A percentile compares a stretch with the other conserved stretches of the same genome.
Evolutionary conservation across 2,329 filamentous ascomycete species (phyloP).

Genomic region (Sclerotinia borealis): DNA sequence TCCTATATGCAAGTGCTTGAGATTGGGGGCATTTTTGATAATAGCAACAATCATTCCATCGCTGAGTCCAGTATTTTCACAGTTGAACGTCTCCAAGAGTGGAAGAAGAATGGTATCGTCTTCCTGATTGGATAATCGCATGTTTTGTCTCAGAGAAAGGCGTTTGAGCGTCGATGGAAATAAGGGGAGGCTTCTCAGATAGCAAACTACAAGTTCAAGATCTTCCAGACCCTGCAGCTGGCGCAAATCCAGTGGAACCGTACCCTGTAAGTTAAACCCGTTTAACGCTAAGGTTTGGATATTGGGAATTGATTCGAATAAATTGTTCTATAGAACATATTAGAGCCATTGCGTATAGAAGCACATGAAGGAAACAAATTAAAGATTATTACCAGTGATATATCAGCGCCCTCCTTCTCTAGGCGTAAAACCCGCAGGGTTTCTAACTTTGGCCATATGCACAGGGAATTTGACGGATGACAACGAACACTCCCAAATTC

Average conservation of each 20-base stretch:
- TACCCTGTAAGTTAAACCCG: background rate
- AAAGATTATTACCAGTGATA: background rate
- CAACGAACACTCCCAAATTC: conserved; percentile 15
- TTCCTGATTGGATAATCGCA: background rate
- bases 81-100: conserved; percentile 26
- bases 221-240: background rate
- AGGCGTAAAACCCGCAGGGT: conserved; percentile 19
- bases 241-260: background rate
- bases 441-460: conserved; percentile 13
- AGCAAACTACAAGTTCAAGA: conserved; percentile 23
- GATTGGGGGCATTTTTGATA: conserved; percentile 17
- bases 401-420: background rate
- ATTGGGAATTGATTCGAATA: background rate
- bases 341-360: background rate
- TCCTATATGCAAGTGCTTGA: conserved; percentile 25
- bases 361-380: background rate
- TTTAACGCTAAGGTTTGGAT: background rate
- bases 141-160: conserved; percentile 23
- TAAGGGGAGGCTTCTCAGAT: conserved; percentile 17
- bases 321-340: background rate
- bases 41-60: conserved; percentile 17
- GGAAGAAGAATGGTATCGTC: conserved; percentile 14
- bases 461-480: background rate
- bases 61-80: conserved; percentile 20
- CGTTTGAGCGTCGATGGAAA: conserved; percentile 27